These are phyloP conservation scores for Nakazawaea molendinolei DNA, from an alignment of 805 yeast species.

Conservation along the genomic window DNA sequence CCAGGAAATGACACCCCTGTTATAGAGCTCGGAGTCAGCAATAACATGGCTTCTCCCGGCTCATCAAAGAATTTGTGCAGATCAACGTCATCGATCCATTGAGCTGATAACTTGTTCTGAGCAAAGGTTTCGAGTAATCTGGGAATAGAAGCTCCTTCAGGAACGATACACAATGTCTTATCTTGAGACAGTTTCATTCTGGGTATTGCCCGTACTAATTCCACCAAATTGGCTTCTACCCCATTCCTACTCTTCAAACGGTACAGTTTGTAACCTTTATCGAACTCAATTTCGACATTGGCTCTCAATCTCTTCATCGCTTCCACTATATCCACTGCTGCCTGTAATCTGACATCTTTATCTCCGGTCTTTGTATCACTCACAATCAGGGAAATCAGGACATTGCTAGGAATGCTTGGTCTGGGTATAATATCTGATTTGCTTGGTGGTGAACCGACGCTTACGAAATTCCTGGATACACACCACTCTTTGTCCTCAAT, in stretches of 20 bases:
- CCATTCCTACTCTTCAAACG: neutral
- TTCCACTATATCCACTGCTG: too few species aligned
- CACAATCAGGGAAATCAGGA: too few species aligned
- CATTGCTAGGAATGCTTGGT: constrained; percentile 1
- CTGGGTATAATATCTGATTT: neutral
- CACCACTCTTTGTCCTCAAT: constrained; percentile 4
- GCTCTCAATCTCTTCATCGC: constrained; percentile 3
- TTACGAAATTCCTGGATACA: constrained; percentile 3
- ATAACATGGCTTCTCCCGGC: constrained; percentile 12
- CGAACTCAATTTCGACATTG: constrained; percentile 8
- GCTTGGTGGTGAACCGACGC: constrained; percentile 4
- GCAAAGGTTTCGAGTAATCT: neutral
- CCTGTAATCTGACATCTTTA: too few species aligned
- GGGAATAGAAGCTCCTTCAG: too few species aligned
- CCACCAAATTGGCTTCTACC: neutral
- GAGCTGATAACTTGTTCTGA: neutral
- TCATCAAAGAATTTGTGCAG: constrained; percentile 1
- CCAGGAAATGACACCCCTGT: constrained; percentile 22
- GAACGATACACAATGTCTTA: too few species aligned
- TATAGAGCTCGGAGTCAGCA: constrained; percentile 19
- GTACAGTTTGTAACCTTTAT: constrained; percentile 7
- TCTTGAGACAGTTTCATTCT: too few species aligned
- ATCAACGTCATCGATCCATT: neutral
- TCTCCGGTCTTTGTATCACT: too few species aligned
- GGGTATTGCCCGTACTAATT: neutral